Evolutionary conservation across 2,329 filamentous ascomycete genomes (phyloP), one percentile per base, ranked within the genome.

Genomic region (Nothophoma quercina): DNA sequence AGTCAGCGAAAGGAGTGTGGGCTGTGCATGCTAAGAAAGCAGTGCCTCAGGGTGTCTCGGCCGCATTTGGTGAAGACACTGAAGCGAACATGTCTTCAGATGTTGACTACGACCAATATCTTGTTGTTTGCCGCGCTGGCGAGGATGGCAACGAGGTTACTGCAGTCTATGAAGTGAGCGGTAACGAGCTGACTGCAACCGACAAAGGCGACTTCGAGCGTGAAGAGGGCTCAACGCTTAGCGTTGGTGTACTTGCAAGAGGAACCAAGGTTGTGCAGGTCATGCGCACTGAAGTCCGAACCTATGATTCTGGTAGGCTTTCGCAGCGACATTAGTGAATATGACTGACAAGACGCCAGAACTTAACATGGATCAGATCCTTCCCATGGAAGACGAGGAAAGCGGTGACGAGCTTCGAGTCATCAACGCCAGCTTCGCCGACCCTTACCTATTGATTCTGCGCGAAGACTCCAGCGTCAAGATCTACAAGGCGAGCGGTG

Each of bases 191-290:
- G 52, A 88, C 92, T 69, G 85, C 89, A 30, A 81, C 93, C 7
- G 85, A 85, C 28, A 91, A 88, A 30, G 91, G 92, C 0, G 95
- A 99, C 67, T 97, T 98, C 69, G 96, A 99, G 56, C 87, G 89
- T 4, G 90, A 91, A 36, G 91, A 93, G 57, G 95, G 93, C 21
- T 85, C 88, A 25, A 97, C 95, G 0, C 82, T 98, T 38, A 89
- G 96, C 62, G 89, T 95, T 15, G 91, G 90, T 13, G 89, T 88
- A 0, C 85, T 99, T 73, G 89, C 89, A n/a, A 85, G 85, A 43
- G 86, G 90, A 55, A 90, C 85, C 69, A 86, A 91, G 52, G 87
- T 98, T 26, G 88, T 98, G 13, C 95, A 98, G 69, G 88, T 96
- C 2, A 81, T 96, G 45, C 89, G 88, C 59, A 91, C 87, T 1